Evolutionary conservation across 768 basidiomycete species (phyloP).

Genomic region (Cantharellus cinnabarinus): DNA sequence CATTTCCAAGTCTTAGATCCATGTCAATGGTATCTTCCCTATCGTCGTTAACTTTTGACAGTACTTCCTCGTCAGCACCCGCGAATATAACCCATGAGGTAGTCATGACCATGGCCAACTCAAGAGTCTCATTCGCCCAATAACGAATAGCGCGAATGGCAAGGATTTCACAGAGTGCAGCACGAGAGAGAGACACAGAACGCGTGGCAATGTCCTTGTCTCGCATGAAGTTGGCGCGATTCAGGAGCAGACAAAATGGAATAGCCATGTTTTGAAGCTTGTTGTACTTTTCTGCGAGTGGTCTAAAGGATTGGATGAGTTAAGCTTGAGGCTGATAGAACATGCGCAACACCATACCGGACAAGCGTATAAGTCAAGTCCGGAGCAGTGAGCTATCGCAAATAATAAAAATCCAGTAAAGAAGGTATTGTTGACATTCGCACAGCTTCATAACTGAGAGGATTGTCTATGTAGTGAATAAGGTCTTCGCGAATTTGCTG

Average conservation of each 20-base stretch:
- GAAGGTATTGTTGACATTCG: conserved; percentile 13
- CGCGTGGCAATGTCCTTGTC: conserved; percentile 54
- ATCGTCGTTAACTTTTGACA: conserved; percentile 40
- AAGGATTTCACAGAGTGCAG: conserved; percentile 73
- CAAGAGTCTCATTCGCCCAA: conserved; percentile 45
- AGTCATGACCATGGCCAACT: conserved; percentile 48
- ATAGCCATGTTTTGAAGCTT: conserved; percentile 63
- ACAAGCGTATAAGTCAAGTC: conserved; percentile 84
- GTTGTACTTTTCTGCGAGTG: conserved; percentile 72
- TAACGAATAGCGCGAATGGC: conserved; percentile 62
- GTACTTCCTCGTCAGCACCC: conserved; percentile 41
- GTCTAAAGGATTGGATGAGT: conserved; percentile 22
- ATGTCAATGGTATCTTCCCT: conserved; percentile 37
- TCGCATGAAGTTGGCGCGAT: conserved; percentile 65
- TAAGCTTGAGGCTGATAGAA: not conserved
- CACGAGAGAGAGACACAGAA: conserved; percentile 51
- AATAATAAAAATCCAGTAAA: conserved; percentile 4
- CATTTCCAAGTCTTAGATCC: conserved; percentile 71
- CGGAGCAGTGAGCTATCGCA: conserved; percentile 46
- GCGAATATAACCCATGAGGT: conserved; percentile 67
- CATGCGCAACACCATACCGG: conserved; percentile 10
- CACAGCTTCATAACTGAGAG: conserved; percentile 63
- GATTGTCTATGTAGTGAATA: conserved; percentile 37
- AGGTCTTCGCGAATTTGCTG: not conserved
- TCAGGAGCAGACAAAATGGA: conserved; percentile 75